Conservation (phyloP, 306 rosid genomes). For the Lupinus albus region DNA sequence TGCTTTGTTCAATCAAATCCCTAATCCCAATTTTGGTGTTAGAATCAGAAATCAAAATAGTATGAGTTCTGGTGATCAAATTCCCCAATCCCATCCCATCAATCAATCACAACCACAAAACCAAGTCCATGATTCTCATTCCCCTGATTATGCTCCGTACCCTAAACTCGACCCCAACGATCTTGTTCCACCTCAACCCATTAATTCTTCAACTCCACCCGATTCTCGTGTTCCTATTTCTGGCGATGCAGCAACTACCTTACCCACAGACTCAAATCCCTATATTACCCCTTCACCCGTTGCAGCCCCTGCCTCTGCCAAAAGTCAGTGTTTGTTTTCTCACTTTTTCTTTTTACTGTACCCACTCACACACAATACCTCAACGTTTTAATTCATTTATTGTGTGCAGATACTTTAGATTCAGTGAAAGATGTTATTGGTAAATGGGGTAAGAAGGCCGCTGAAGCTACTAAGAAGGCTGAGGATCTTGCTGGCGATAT, state of each 20-base stretch:
- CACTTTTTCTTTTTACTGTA: too few relatives aligned
- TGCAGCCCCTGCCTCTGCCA: conserved; percentile 48
- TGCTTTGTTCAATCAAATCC: too few relatives aligned
- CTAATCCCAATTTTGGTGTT: too few relatives aligned
- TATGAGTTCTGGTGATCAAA: conserved; percentile 35
- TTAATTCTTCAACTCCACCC: conserved; percentile 18
- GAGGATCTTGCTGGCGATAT: conserved; percentile 93
- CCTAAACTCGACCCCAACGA: conserved; percentile 75
- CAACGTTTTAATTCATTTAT: neutral
- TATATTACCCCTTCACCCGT: conserved; percentile 70
- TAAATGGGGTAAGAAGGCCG: conserved; percentile 94
- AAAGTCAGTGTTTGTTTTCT: conserved; percentile 50
- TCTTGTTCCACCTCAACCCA: conserved; percentile 46
- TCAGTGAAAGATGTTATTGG: conserved; percentile 83
- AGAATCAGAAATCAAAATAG: too few relatives aligned
- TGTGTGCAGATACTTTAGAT: conserved; percentile 63
- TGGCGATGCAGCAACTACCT: conserved; percentile 60
- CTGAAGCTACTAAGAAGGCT: conserved; percentile 88
- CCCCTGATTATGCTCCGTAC: conserved; percentile 74
- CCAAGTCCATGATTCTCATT: conserved; percentile 35
- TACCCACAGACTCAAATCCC: conserved; percentile 81
- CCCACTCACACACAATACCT: neutral
- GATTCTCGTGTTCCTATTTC: conserved; percentile 57
- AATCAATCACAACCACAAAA: neutral
- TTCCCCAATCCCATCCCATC: neutral